Conservation (phyloP, 208 protist species). For the Naegleria fowleri region DNA sequence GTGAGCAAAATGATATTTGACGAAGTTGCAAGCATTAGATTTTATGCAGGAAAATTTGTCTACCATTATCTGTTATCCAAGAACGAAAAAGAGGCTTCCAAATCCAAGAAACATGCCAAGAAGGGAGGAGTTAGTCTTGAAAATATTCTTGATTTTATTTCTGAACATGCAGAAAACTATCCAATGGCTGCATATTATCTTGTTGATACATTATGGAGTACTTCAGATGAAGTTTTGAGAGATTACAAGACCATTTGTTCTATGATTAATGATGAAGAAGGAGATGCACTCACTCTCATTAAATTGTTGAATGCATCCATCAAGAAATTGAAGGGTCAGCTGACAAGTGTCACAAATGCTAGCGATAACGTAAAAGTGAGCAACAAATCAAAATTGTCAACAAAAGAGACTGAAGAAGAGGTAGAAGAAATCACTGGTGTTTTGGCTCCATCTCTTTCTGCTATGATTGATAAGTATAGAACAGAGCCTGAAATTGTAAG, state of each 20-base stretch:
- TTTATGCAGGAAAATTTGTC: not conserved
- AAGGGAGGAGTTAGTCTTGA: not conserved
- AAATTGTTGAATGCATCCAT: not conserved
- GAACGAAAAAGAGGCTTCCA: not conserved
- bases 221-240: not conserved
- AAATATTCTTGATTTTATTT: not conserved
- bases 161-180: not conserved
- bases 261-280: not conserved
- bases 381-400: not conserved
- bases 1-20: not conserved
- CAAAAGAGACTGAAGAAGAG: not conserved
- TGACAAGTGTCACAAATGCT: not conserved
- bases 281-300: not conserved
- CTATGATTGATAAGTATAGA: not conserved
- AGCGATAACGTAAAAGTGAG: not conserved
- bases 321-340: not conserved
- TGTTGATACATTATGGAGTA: not conserved
- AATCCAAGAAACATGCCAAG: not conserved
- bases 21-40: not conserved
- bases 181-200: constrained; percentile 6
- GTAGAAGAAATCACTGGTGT: not conserved
- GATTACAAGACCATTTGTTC: not conserved
- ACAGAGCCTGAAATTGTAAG: not conserved
- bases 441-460: not conserved
- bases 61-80: not conserved